Base-by-base conservation (phyloP, 768 basidiomycete genomes). In the Lepiota venenata region DNA sequence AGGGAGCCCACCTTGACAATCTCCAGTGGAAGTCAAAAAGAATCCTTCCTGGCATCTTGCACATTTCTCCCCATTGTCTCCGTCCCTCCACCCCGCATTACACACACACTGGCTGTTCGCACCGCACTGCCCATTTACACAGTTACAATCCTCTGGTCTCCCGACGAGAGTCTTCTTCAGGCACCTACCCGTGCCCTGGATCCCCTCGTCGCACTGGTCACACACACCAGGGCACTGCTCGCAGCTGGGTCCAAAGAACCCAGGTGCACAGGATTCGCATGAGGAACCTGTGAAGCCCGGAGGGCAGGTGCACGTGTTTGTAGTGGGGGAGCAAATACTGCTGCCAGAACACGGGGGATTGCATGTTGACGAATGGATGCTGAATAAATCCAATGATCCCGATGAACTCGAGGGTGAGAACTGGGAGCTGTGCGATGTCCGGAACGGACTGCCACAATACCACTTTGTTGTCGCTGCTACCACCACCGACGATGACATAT, bases 391-490 rank as follows among this genome's bases (percentile, higher is more conserved):
- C n/a, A 91, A 70, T 0, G 80, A 72, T 27, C 73, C 73, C 0
- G 76, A 67, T 35, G 69, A 70, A 2, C 74, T 67, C 1, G 75
- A 63, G 14, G 52, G 21, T 18, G 39, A 42, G 16, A 47, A 37
- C 0, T n/a, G 88, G 86, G 12, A 92, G 75, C 64, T 92, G 85
- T 2, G 80, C 70, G 18, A 87, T 63, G 61, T 94, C 91, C 10
- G 91, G 84, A 42, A 93, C 71, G 9, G 87, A 82, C 56, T 90
- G 83, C 89, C 90, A 94, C 29, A 94, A 63, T 18, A 93, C 75
- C 14, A 91, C 65, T 21, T 85, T 85, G 36, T 73, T 71, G 54
- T 76, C 79, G 25, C 74, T 73, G n/a, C 80, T 76, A 1, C 59
- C 60, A 27, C 81, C 66, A 4, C 72, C 74, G 15, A 93, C 71